Conservation (phyloP, 768 basidiomycete genomes). For the Agrocybe pediades region DNA sequence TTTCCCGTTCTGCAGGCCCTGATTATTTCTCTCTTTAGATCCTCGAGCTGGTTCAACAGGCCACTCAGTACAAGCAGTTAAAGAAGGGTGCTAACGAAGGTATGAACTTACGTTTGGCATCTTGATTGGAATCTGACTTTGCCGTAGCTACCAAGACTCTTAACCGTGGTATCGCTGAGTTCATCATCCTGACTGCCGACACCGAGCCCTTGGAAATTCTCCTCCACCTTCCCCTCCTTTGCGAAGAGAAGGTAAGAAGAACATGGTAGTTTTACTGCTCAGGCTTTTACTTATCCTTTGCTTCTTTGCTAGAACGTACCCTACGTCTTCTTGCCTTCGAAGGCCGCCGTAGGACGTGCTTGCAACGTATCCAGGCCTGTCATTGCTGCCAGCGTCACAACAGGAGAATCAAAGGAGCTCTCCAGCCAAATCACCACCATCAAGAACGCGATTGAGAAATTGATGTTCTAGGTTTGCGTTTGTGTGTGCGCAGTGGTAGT, state of each 20-base stretch:
- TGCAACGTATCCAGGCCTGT: slow-evolving; percentile 96
- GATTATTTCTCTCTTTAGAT: slow-evolving; percentile 53
- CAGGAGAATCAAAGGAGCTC: slow-evolving; percentile 91
- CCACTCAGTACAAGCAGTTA: slow-evolving; percentile 95
- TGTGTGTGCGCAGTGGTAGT: not conserved
- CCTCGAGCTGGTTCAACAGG: slow-evolving; percentile 93
- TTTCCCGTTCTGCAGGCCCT: not conserved
- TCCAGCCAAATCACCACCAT: slow-evolving; percentile 85
- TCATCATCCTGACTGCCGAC: slow-evolving; percentile 95
- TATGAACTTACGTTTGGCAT: slow-evolving; percentile 28
- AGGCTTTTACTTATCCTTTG: too few relatives aligned
- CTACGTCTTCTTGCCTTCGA: slow-evolving; percentile 93
- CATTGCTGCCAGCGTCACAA: slow-evolving; percentile 95
- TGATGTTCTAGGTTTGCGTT: slow-evolving; percentile 38
- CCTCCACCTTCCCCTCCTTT: slow-evolving; percentile 93
- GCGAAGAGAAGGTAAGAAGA: slow-evolving; percentile 99
- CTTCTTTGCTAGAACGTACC: slow-evolving; percentile 81
- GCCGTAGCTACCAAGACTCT: slow-evolving; percentile 90
- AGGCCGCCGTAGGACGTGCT: slow-evolving; percentile 93
- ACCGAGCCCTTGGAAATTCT: slow-evolving; percentile 98
- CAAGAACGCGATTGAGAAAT: slow-evolving; percentile 81
- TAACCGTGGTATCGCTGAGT: slow-evolving; percentile 97
- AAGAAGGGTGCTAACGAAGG: slow-evolving; percentile 99
- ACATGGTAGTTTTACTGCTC: too few relatives aligned
- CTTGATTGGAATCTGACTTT: slow-evolving; percentile 7